Conservation (phyloP, 2,329 filamentous ascomycete genomes). For the Cercospora sesami region DNA sequence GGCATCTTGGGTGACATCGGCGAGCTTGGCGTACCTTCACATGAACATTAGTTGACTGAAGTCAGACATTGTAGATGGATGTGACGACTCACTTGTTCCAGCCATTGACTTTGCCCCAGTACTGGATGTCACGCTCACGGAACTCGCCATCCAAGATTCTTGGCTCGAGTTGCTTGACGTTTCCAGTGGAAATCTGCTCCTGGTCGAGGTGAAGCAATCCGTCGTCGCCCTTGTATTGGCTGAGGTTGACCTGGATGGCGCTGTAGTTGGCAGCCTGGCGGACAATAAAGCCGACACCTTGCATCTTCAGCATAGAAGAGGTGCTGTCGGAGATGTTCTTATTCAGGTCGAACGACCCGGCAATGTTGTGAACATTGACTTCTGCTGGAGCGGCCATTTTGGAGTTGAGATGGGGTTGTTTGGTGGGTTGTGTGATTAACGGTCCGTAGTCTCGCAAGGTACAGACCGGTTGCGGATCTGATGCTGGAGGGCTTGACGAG, state of each 20-base stretch:
- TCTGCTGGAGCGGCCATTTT: slow-evolving; percentile 71
- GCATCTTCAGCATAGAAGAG: slow-evolving; percentile 67
- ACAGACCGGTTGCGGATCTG: slow-evolving; percentile 8
- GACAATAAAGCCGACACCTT: slow-evolving; percentile 45
- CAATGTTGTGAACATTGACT: slow-evolving; percentile 67
- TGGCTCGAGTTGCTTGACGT: slow-evolving; percentile 64
- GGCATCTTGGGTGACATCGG: slow-evolving; percentile 42
- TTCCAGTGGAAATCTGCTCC: slow-evolving; percentile 69
- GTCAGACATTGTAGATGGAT: neutral
- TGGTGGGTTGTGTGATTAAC: neutral
- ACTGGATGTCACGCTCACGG: slow-evolving; percentile 71
- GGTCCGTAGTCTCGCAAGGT: slow-evolving; percentile 16
- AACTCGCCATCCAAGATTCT: slow-evolving; percentile 59
- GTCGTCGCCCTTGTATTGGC: slow-evolving; percentile 50
- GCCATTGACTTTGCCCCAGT: slow-evolving; percentile 73
- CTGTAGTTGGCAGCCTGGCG: slow-evolving; percentile 62
- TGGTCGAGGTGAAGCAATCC: slow-evolving; percentile 44
- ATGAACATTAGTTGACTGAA: neutral
- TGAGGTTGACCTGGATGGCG: slow-evolving; percentile 65
- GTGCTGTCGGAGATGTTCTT: slow-evolving; percentile 68
- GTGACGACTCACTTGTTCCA: slow-evolving; percentile 43
- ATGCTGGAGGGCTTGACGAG: neutral
- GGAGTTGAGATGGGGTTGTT: neutral
- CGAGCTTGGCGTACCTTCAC: slow-evolving; percentile 41
- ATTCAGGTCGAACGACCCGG: slow-evolving; percentile 74